A percentile compares a stretch with the other conserved stretches of the same genome.
Conservation (phyloP, 2,329 filamentous ascomycete genomes). For the Lasiodiplodia gonubiensis region DNA sequence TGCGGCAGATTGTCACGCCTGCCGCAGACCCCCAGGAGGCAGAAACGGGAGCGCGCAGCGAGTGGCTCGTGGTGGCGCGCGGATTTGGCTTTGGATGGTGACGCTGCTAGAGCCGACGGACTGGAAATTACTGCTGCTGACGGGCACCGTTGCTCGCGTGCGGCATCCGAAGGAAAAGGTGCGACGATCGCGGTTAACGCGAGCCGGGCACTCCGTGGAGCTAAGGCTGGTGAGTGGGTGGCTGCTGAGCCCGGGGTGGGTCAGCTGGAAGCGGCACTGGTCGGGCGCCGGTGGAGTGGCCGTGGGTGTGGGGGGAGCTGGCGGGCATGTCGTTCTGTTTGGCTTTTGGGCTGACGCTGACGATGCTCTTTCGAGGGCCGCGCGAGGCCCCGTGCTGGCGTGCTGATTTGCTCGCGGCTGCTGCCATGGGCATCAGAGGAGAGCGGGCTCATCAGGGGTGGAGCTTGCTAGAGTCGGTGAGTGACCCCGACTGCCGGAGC, state of each 20-base stretch:
- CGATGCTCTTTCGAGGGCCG: constrained; percentile 2
- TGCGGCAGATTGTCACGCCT: constrained; percentile 20
- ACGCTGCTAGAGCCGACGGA: constrained; percentile 1
- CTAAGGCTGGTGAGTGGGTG: constrained; percentile 17
- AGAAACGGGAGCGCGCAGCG: constrained; percentile 9
- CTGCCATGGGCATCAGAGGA: neutral
- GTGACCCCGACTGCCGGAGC: constrained; percentile 8
- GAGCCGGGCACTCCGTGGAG: constrained; percentile 15
- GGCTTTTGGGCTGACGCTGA: constrained; percentile 9
- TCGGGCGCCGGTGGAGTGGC: constrained; percentile 18
- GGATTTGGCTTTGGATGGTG: neutral
- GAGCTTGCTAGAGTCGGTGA: constrained; percentile 3
- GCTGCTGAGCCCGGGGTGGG: constrained; percentile 8
- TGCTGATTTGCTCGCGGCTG: constrained; percentile 2
- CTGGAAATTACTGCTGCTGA: constrained; percentile 12
- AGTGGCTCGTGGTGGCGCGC: constrained; percentile 4
- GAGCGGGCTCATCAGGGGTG: constrained; percentile 18
- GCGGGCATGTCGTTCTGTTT: constrained; percentile 21
- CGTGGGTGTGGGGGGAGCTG: neutral
- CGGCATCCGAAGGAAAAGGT: constrained; percentile 20
- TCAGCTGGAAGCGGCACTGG: constrained; percentile 18
- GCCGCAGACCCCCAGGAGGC: constrained; percentile 6
- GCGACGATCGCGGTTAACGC: constrained; percentile 21
- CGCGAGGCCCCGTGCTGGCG: constrained; percentile 5
- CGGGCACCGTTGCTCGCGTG: constrained; percentile 19